Base-by-base conservation (phyloP, 2,329 filamentous ascomycete species). In the Aspergillus sp. region DNA sequence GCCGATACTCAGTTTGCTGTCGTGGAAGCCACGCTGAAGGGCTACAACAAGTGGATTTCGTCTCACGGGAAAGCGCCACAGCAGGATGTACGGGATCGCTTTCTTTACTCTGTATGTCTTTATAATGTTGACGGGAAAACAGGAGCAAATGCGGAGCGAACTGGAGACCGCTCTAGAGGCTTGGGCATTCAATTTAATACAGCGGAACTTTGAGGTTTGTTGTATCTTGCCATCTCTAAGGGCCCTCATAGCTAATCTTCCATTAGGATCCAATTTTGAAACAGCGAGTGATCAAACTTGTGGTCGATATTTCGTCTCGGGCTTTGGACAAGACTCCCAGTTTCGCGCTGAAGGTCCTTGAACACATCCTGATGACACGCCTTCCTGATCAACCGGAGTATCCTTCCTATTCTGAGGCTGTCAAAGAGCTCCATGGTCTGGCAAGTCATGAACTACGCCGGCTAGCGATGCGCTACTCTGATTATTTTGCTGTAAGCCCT, bases 1-100 rank as follows among this genome's bases (percentile, higher is more conserved):
- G 83, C 94, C 2, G 93, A 98, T 64, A 86, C 89, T 0, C 86
- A 95, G 54, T 91, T 91, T 56, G 88, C 88, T 0, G 85, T 95
- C 27, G 85, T 96, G 2, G 88, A 96, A 62, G 85, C 89, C 28
- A 85, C 88, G 1, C 71, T 97, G 29, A 95, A 90, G 63, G 93
- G 91, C 1, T 95, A 90, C 56, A 80, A 83, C 54, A 90, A 88
- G 62, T 95, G 88, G 87, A 77, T 84, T 43, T 66, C 71, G 12
- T 64, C 60, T 0, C 74, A 76, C 56, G 76, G 75, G 27, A 69
- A 70, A 48, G 70, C 76, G 40, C 73, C 75, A 2, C 72, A 77
- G 52, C 64, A 76, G 58, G 69, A 73, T 61, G 69, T 70, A 56
- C 49, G 66, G 54, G 32, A 19, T 32, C 12, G 5, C 36, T 33